Base-by-base conservation (phyloP, 768 basidiomycete genomes). In the Lentinula edodes region DNA sequence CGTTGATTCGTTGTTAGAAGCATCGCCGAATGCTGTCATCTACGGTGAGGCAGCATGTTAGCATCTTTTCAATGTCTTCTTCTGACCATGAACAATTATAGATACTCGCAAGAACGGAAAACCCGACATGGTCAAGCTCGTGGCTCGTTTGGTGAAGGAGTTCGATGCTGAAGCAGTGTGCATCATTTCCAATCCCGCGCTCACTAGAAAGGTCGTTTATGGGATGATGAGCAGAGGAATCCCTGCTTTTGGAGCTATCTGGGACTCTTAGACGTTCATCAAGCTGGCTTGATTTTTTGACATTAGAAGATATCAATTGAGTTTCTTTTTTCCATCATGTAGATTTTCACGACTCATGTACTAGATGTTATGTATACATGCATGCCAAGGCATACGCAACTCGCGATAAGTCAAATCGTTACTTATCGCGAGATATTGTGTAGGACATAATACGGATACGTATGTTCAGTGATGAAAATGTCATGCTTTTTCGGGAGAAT, bases 191-290 rank as follows among this genome's bases (percentile, higher is more conserved):
- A 79, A 78, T 60, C 71, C 72, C 34, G 74, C 73, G 62, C 64
- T 77, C n/a, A 79, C 76, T 3, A 66, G 68, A 34, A 74, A 75
- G 61, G 74, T 78, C 10, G 74, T 78, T 0, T 78, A 75, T 54
- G 75, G 72, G 2, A 75, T 78, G 75, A 71, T 74, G 61, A 75
- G 73, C 34, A 66, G 76, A 54, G 76, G 76, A 18, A 71, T 78
- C 15, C 72, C 77, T 0, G 76, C 77, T 1, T 78, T 75, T 59
- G 77, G 75, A 5, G 73, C 76, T 34, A 78, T 78, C 41, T 78
- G 74, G 62, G 77, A 78, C 62, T 78, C 77, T 46, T 77, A 58
- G 53, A 65, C 6, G 20, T 39, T 46, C 18, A 15, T 15, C 18
- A n/a, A 34, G 57, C 62, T 52, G 51, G 46, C 46, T 48, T 48